phyloP scores from a whole-genome alignment of 768 basidiomycete species.

The Boletus tylopilopsis region DNA sequence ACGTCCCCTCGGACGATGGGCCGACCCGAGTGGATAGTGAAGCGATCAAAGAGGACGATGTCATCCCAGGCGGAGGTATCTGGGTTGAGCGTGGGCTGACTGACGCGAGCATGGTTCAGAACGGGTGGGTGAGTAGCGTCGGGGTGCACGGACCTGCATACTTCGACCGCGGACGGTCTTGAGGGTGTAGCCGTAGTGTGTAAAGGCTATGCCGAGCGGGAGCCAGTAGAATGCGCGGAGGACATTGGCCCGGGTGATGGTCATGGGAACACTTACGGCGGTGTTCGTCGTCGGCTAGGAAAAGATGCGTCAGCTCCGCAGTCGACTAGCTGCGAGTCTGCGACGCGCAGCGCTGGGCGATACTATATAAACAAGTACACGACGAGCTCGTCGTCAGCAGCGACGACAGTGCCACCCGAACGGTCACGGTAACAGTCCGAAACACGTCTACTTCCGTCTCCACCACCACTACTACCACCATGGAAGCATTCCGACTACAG shows the following conservation, averaged over 20 bases:
- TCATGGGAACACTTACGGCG: no score
- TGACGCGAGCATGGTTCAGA: constrained; percentile 27
- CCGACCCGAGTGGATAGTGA: constrained; percentile 34
- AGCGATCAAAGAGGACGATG: constrained; percentile 58
- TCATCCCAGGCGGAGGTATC: constrained; percentile 60
- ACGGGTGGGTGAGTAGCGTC: neutral
- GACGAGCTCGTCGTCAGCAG: neutral
- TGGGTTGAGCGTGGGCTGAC: constrained; percentile 71
- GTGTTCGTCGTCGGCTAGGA: neutral
- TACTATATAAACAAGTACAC: neutral
- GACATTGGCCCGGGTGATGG: neutral
- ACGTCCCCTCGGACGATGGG: constrained; percentile 56
- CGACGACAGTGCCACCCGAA: no score
- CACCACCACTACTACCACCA: constrained; percentile 31
- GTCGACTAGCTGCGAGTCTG: constrained; percentile 1
- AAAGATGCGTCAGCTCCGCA: neutral
- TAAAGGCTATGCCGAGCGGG: constrained; percentile 47
- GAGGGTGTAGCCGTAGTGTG: constrained; percentile 48
- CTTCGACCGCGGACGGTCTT: constrained; percentile 58
- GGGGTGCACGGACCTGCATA: constrained; percentile 56
- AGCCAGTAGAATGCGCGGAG: constrained; percentile 50
- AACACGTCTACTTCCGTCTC: no score
- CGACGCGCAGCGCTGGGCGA: neutral
- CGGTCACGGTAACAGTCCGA: no score
- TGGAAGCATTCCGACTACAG: constrained; percentile 84